phyloP scores from a whole-genome alignment of 176 grass and related monocot species.

The Musa itinerans region DNA sequence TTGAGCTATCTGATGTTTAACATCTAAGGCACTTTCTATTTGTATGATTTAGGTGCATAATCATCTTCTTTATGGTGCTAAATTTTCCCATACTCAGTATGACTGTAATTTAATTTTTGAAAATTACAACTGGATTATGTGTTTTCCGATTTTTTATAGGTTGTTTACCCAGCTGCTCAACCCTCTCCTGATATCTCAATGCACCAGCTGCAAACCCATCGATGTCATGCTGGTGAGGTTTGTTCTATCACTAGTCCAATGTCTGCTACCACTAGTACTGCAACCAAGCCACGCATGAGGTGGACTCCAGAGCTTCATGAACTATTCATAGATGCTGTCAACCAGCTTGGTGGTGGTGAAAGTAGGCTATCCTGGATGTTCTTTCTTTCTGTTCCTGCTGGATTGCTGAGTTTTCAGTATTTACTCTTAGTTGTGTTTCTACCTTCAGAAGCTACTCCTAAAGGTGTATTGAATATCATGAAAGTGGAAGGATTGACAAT shows the following conservation, averaged over 20 bases:
- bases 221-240: slow-evolving; percentile 45
- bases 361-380: slow-evolving; percentile 49
- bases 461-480: slow-evolving; percentile 83
- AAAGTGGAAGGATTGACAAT: slow-evolving; percentile 88
- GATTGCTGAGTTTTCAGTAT: background rate
- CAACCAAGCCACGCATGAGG: slow-evolving; percentile 62
- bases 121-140: background rate
- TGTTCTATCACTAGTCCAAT: slow-evolving; percentile 50
- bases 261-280: slow-evolving; percentile 32
- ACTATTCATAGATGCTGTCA: slow-evolving; percentile 77
- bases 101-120: background rate
- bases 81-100: background rate
- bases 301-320: slow-evolving; percentile 96
- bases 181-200: background rate
- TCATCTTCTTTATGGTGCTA: background rate
- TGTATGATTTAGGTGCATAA: background rate
- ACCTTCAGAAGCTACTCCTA: slow-evolving; percentile 85
- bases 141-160: background rate
- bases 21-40: too few species aligned
- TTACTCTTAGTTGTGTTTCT: background rate
- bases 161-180: background rate
- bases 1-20: too few species aligned
- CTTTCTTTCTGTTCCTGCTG: background rate
- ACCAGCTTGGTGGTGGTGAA: slow-evolving; percentile 89
- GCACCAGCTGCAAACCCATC: background rate